phyloP scores from a whole-genome alignment of 2,329 filamentous ascomycete species.

The Curvularia hawaiiensis region DNA sequence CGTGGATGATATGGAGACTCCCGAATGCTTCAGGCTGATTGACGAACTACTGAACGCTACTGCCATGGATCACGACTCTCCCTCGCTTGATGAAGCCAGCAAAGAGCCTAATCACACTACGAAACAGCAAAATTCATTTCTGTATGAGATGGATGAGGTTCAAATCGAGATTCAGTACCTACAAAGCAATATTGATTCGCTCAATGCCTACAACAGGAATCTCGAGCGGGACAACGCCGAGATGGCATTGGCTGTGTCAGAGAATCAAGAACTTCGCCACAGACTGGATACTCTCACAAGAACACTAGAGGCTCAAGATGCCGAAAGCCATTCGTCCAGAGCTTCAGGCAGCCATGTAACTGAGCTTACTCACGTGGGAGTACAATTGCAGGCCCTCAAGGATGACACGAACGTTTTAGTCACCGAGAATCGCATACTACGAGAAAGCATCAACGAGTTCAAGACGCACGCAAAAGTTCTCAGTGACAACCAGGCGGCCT shows the following conservation, averaged over 20 bases:
- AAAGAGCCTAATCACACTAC: no score
- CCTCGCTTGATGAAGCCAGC: no score
- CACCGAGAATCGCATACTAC: not conserved
- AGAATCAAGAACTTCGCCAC: not conserved
- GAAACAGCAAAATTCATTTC: no score
- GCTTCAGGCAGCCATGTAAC: not conserved
- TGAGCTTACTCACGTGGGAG: not conserved
- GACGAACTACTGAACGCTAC: not conserved
- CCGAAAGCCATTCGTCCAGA: not conserved
- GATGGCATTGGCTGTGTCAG: no score
- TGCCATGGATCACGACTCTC: no score
- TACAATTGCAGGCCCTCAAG: not conserved
- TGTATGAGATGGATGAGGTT: no score
- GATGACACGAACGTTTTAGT: not conserved
- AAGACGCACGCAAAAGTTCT: not conserved
- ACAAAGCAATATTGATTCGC: not conserved
- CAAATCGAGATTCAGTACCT: not conserved
- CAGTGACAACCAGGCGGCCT: not conserved
- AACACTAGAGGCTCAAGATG: not conserved
- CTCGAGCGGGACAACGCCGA: not conserved
- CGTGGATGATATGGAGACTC: not conserved
- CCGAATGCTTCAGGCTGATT: not conserved
- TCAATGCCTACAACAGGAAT: not conserved
- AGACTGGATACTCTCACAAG: not conserved
- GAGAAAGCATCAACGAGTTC: not conserved